Evolutionary conservation across 768 basidiomycete species (phyloP).

Genomic region (Pleurotus tuber-regium): DNA sequence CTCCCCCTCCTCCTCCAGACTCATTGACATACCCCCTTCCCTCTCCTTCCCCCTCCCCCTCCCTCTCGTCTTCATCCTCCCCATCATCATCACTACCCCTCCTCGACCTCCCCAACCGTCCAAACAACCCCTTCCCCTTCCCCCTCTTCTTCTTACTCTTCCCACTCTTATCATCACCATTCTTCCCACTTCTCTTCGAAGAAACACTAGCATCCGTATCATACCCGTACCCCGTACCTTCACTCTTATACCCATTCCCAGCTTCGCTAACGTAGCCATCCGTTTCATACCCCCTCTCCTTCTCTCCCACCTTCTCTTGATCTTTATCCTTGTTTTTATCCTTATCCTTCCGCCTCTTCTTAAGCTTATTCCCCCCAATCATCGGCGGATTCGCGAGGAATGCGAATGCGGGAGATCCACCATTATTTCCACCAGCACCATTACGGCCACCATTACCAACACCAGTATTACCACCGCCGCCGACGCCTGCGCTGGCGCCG

Average conservation of each 20-base stretch:
- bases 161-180: too few relatives aligned
- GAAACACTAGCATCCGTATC: conserved; percentile 7
- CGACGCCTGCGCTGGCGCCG: too few relatives aligned
- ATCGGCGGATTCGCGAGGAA: neutral
- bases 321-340: neutral
- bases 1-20: conserved; percentile 27
- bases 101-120: conserved; percentile 17
- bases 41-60: conserved; percentile 39
- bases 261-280: conserved; percentile 7
- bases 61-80: conserved; percentile 50
- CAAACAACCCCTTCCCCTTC: conserved; percentile 7
- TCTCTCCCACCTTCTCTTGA: neutral
- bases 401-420: neutral
- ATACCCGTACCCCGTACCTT: neutral
- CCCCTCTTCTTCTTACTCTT: conserved; percentile 1
- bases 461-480: too few relatives aligned
- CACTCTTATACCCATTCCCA: neutral
- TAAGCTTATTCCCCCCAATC: neutral
- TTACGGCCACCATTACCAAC: too few relatives aligned
- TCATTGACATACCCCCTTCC: conserved; percentile 38
- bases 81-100: conserved; percentile 31
- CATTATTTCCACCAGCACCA: too few relatives aligned
- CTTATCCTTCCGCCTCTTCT: neutral
- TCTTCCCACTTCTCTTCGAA: conserved; percentile 6
- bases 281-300: neutral